A percentile compares a stretch with the other conserved stretches of the same genome.
Conservation (phyloP, 805 yeast genomes). For the Candida manassasensis region DNA sequence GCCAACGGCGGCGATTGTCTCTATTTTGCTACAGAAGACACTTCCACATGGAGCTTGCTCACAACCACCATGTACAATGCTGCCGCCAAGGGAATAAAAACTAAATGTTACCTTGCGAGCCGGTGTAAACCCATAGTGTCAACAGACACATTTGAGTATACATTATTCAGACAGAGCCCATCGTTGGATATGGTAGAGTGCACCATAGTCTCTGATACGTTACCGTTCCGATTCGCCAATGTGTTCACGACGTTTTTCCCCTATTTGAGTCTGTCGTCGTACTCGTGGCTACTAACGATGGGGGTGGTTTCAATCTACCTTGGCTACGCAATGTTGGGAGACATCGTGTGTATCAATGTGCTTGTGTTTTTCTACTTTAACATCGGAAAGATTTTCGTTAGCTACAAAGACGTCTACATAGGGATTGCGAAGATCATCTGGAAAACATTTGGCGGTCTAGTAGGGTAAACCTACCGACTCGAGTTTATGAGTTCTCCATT, state of each 20-base stretch:
- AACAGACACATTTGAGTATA: not conserved
- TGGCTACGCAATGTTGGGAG: slow-evolving; percentile 18
- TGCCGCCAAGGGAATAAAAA: not conserved
- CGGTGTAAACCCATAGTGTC: not conserved
- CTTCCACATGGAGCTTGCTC: slow-evolving; percentile 3
- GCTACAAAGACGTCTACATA: slow-evolving; percentile 5
- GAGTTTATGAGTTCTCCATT: no score
- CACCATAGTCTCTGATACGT: slow-evolving; percentile 6
- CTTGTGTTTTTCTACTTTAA: slow-evolving; percentile 9
- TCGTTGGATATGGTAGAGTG: slow-evolving; percentile 1
- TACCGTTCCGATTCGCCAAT: slow-evolving; percentile 16
- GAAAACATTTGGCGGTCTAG: slow-evolving; percentile 3
- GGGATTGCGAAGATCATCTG: slow-evolving; percentile 1
- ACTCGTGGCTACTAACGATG: slow-evolving; percentile 5
- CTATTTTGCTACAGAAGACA: slow-evolving; percentile 3
- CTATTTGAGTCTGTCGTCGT: not conserved
- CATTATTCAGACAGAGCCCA: not conserved
- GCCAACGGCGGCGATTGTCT: slow-evolving; percentile 9
- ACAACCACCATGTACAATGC: not conserved
- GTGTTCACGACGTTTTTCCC: slow-evolving; percentile 8
- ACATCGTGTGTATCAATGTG: slow-evolving; percentile 17
- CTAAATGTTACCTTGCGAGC: not conserved
- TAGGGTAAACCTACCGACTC: no score
- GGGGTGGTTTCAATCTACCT: slow-evolving; percentile 12
- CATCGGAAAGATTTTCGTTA: slow-evolving; percentile 5